Conservation (phyloP, 2,329 filamentous ascomycete genomes). For the Pseudocercospora musae region DNA sequence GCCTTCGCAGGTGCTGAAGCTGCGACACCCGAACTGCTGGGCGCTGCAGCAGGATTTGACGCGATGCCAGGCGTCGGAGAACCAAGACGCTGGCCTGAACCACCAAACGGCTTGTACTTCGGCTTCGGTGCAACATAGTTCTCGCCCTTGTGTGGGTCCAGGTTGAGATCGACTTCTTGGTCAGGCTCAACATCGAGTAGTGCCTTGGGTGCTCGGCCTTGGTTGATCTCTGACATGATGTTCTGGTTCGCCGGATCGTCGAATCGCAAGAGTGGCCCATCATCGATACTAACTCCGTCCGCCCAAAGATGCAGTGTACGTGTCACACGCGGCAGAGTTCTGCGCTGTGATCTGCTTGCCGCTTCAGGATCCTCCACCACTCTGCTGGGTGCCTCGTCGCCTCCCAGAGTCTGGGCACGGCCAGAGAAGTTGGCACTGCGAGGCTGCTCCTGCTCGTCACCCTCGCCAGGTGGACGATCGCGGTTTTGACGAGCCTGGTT, state of each 20-base stretch:
- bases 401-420: slow-evolving; percentile 71
- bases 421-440: slow-evolving; percentile 57
- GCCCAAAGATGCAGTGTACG: slow-evolving; percentile 76
- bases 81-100: slow-evolving; percentile 69
- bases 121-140: slow-evolving; percentile 70
- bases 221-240: slow-evolving; percentile 71
- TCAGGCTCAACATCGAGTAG: slow-evolving; percentile 73
- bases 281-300: slow-evolving; percentile 81
- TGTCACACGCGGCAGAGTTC: slow-evolving; percentile 52
- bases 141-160: slow-evolving; percentile 69
- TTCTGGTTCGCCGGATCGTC: slow-evolving; percentile 72
- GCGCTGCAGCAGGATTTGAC: slow-evolving; percentile 23
- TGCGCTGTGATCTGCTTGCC: slow-evolving; percentile 37
- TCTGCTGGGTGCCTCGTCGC: slow-evolving; percentile 70
- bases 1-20: slow-evolving; percentile 38
- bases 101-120: slow-evolving; percentile 72
- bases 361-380: slow-evolving; percentile 60
- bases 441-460: slow-evolving; percentile 46
- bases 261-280: slow-evolving; percentile 73
- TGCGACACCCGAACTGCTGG: slow-evolving; percentile 34
- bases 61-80: slow-evolving; percentile 68
- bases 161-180: slow-evolving; percentile 74
- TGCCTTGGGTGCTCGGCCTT: slow-evolving; percentile 71
- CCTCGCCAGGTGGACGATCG: slow-evolving; percentile 51
- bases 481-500: slow-evolving; percentile 54